These are phyloP conservation scores for Martensiomyces pterosporus DNA, from an alignment of 192 early-diverging fungal genomes.

Conservation along the genomic window DNA sequence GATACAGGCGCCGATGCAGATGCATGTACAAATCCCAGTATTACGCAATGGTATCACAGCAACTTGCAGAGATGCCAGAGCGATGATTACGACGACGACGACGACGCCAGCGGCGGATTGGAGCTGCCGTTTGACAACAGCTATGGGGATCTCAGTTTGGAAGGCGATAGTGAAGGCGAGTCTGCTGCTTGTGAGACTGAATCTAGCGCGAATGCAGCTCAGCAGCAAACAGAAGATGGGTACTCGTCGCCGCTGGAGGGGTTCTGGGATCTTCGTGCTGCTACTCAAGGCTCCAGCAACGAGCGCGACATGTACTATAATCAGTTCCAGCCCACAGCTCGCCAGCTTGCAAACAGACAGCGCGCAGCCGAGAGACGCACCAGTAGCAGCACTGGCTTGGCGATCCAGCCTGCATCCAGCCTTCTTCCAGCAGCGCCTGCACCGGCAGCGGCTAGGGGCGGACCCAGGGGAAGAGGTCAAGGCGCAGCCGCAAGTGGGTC, in stretches of 20 bases:
- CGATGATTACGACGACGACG: not conserved
- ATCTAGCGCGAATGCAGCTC: not conserved
- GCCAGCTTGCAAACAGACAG: slow-evolving; percentile 5
- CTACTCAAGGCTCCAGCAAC: not conserved
- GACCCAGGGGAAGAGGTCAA: not conserved
- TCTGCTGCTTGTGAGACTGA: not conserved
- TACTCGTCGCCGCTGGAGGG: slow-evolving; percentile 46
- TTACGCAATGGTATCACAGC: slow-evolving; percentile 44
- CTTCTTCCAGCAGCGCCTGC: slow-evolving; percentile 1
- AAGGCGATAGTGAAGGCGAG: not conserved
- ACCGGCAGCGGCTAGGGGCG: not conserved
- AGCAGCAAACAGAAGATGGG: slow-evolving; percentile 14
- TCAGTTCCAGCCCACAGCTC: slow-evolving; percentile 28
- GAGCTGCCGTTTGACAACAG: no score
- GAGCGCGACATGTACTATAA: slow-evolving; percentile 31
- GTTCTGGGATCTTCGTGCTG: slow-evolving; percentile 33
- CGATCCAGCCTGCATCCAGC: not conserved
- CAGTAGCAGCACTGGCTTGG: not conserved
- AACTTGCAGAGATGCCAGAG: slow-evolving; percentile 1
- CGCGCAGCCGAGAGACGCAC: not conserved
- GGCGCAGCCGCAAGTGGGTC: no score
- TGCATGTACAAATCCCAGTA: no score
- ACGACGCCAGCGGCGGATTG: slow-evolving; percentile 1
- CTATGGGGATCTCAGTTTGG: not conserved
- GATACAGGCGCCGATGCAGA: no score